Evolutionary conservation across 192 early-diverging fungal genomes (phyloP).

Genomic region (Coemansia sp.): DNA sequence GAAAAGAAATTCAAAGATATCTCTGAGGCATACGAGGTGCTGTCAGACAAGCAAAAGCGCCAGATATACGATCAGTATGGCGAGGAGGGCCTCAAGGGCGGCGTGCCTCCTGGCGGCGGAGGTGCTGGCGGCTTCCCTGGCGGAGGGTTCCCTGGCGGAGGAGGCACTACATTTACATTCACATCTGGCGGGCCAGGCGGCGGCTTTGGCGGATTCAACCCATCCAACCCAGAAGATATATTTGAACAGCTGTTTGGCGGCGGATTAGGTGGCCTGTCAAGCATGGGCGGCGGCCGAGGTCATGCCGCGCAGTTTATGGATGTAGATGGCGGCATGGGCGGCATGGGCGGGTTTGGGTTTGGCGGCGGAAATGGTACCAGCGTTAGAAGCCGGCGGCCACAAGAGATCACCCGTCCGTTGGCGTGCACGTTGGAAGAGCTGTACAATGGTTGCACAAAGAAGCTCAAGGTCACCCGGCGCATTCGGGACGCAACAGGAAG

Average conservation of each 20-base stretch:
- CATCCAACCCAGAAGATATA: conserved; percentile 85
- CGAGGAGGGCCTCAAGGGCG: conserved; percentile 81
- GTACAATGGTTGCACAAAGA: conserved; percentile 84
- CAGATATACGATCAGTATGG: conserved; percentile 92
- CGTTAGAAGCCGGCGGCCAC: conserved; percentile 53
- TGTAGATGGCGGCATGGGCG: conserved; percentile 51
- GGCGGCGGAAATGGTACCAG: conserved; percentile 24
- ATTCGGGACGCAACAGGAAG: conserved; percentile 34
- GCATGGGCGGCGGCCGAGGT: conserved; percentile 51
- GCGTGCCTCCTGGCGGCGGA: conserved; percentile 55
- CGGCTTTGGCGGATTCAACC: conserved; percentile 68
- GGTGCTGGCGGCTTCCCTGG: conserved; percentile 18
- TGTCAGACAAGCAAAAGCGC: conserved; percentile 89
- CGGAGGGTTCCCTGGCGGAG: conserved; percentile 29
- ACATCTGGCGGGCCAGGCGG: conserved; percentile 48
- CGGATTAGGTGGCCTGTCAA: conserved; percentile 12
- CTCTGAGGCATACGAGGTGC: conserved; percentile 94
- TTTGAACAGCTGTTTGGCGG: conserved; percentile 83
- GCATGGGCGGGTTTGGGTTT: conserved; percentile 40
- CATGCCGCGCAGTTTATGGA: conserved; percentile 55
- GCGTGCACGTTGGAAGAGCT: conserved; percentile 88
- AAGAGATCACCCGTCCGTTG: conserved; percentile 67
- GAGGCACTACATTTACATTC: conserved; percentile 69
- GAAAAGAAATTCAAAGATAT: conserved; percentile 91
- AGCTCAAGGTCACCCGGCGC: conserved; percentile 87